Evolutionary conservation across 2,329 filamentous ascomycete genomes (phyloP).

Genomic region (Fusarium albidum): DNA sequence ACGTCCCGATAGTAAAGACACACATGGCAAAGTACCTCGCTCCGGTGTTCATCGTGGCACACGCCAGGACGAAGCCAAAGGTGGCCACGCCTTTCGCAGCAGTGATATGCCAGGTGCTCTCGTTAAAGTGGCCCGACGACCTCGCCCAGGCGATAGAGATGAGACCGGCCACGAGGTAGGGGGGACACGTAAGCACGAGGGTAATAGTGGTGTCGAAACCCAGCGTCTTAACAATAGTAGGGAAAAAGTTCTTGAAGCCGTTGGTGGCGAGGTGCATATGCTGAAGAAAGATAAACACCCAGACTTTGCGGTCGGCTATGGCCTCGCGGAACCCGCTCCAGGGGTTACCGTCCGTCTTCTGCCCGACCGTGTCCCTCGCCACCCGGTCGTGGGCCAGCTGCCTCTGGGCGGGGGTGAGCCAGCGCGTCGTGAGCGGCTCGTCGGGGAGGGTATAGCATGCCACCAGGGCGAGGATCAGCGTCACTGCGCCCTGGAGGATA

Average conservation of each 20-base stretch:
- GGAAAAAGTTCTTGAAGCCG: constrained; percentile 48
- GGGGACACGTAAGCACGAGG: constrained; percentile 45
- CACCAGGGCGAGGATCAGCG: constrained; percentile 29
- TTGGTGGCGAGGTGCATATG: constrained; percentile 58
- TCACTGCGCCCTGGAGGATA: constrained; percentile 67
- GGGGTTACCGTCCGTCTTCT: constrained; percentile 47
- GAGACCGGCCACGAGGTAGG: constrained; percentile 50
- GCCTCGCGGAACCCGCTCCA: constrained; percentile 53
- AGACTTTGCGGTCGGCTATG: constrained; percentile 52
- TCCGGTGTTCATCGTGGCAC: constrained; percentile 36
- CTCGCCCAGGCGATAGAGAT: constrained; percentile 23
- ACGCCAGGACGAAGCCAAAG: constrained; percentile 35
- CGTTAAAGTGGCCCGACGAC: constrained; percentile 54
- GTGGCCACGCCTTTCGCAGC: constrained; percentile 51
- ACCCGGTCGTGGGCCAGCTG: constrained; percentile 12
- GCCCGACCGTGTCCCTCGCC: constrained; percentile 54
- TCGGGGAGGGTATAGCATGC: constrained; percentile 40
- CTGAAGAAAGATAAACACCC: constrained; percentile 57
- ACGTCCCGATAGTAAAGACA: constrained; percentile 47
- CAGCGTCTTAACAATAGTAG: constrained; percentile 35
- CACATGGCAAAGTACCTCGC: constrained; percentile 44
- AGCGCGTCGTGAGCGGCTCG: constrained; percentile 52
- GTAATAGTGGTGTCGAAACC: constrained; percentile 33
- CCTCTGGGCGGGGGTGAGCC: constrained; percentile 50
- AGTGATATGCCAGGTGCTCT: constrained; percentile 56